These are phyloP conservation scores for Stephania yunnanensis DNA, from an alignment of 164 flowering plant genomes.

Conservation along the genomic window DNA sequence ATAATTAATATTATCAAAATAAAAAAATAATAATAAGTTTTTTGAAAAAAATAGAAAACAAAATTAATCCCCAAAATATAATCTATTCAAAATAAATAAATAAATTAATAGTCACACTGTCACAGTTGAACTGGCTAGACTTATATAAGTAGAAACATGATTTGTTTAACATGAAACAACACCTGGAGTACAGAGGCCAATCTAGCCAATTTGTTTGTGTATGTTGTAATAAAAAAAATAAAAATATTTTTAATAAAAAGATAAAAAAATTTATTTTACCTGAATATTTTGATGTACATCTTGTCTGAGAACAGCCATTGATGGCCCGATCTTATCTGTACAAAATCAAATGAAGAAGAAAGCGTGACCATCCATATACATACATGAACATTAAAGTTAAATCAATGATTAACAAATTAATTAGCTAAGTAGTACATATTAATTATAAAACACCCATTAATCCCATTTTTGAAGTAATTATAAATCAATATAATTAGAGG, in stretches of 20 bases:
- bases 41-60: neutral
- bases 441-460: too few relatives aligned
- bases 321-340: slow-evolving; percentile 94
- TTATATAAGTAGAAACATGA: neutral
- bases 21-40: too few relatives aligned
- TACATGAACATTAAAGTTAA: too few relatives aligned
- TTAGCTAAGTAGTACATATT: too few relatives aligned
- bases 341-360: neutral
- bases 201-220: neutral
- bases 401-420: too few relatives aligned
- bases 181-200: neutral
- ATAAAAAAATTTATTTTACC: slow-evolving; percentile 24
- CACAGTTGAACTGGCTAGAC: too few relatives aligned
- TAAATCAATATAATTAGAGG: neutral
- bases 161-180: neutral
- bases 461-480: too few relatives aligned
- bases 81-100: neutral
- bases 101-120: neutral
- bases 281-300: slow-evolving; percentile 68
- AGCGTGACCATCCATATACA: neutral
- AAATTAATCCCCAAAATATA: neutral
- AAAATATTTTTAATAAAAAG: too few relatives aligned
- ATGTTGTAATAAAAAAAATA: too few relatives aligned
- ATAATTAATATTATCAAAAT: too few relatives aligned
- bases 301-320: slow-evolving; percentile 84